A percentile compares a stretch with the other conserved stretches of the same genome.
phyloP scores from a whole-genome alignment of 306 rosid species.

The Urtica urens region DNA sequence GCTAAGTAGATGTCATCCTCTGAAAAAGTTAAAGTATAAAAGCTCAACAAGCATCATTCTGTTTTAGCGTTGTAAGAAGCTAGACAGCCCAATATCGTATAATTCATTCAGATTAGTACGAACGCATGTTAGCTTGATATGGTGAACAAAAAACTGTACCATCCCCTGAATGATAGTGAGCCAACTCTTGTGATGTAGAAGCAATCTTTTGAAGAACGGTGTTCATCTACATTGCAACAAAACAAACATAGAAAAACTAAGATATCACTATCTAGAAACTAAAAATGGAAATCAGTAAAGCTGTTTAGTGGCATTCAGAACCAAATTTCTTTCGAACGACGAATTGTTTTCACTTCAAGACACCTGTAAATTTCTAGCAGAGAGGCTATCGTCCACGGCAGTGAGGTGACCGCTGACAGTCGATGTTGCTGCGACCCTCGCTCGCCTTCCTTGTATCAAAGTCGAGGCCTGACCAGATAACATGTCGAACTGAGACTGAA shows the following conservation, averaged over 20 bases:
- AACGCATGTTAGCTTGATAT: neutral
- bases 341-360: neutral
- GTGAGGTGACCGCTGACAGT: conserved; percentile 77
- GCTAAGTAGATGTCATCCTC: conserved; percentile 89
- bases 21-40: conserved; percentile 30
- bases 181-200: conserved; percentile 79
- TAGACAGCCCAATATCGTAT: neutral
- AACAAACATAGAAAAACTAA: neutral
- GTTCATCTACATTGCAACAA: conserved; percentile 59
- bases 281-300: neutral
- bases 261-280: neutral
- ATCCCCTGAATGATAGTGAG: conserved; percentile 93
- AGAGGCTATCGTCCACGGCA: conserved; percentile 62
- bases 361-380: conserved; percentile 87
- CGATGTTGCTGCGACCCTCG: conserved; percentile 91
- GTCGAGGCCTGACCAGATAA: conserved; percentile 69
- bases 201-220: conserved; percentile 84
- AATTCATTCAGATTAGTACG: neutral
- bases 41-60: neutral
- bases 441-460: conserved; percentile 84
- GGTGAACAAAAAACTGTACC: conserved; percentile 30
- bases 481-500: conserved; percentile 77
- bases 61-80: neutral
- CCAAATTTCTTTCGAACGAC: neutral
- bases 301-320: neutral